Conservation (phyloP, 768 basidiomycete species). For the Boletus pseudopeckii region DNA sequence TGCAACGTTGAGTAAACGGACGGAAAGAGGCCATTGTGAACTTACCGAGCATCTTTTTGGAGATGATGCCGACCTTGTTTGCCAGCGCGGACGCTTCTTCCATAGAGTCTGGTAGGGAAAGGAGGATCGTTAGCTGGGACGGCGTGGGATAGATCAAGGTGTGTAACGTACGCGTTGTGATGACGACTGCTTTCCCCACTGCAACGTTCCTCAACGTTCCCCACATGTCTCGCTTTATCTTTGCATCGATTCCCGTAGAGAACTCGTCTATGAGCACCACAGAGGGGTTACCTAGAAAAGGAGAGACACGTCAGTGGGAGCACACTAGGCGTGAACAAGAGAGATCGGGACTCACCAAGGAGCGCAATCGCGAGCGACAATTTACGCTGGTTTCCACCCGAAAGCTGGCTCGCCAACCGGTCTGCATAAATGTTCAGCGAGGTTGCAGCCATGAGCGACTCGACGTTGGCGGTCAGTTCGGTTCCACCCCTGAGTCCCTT, state of each 20-base stretch:
- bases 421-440: conserved; percentile 60
- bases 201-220: conserved; percentile 61
- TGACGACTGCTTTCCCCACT: conserved; percentile 64
- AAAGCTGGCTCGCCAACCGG: conserved; percentile 68
- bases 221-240: conserved; percentile 86
- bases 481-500: conserved; percentile 57
- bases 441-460: conserved; percentile 55
- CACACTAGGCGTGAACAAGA: neutral
- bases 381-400: conserved; percentile 79
- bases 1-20: neutral
- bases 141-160: neutral
- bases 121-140: neutral
- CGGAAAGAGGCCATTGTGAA: neutral
- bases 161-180: conserved; percentile 59
- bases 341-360: conserved; percentile 42
- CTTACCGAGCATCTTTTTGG: conserved; percentile 64
- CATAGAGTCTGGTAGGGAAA: conserved; percentile 60
- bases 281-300: conserved; percentile 60
- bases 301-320: neutral
- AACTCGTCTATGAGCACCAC: conserved; percentile 83
- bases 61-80: conserved; percentile 72
- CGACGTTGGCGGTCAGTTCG: conserved; percentile 52
- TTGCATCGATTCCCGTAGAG: conserved; percentile 79
- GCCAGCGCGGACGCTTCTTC: conserved; percentile 80
- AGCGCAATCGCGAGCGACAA: conserved; percentile 72